Evolutionary conservation across 345 rosid species (phyloP).

Genomic region (Hypericum perforatum): DNA sequence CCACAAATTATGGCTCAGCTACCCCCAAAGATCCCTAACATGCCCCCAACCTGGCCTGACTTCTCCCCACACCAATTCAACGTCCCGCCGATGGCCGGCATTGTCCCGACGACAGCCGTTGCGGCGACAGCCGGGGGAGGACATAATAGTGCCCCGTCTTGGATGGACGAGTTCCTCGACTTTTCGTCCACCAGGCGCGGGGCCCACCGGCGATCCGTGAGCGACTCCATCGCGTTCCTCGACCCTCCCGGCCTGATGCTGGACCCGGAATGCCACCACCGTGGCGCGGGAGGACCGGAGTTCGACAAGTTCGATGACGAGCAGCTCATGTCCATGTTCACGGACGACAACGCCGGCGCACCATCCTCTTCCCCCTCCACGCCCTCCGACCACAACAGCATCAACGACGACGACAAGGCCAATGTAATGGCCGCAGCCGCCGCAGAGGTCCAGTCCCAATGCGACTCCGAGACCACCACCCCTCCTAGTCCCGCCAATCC

Average conservation of each 20-base stretch:
- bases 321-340: conserved; percentile 27
- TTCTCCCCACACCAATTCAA: conserved; percentile 33
- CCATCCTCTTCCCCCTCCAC: conserved; percentile 19
- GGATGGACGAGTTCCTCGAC: conserved; percentile 29
- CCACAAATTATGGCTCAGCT: conserved; percentile 57
- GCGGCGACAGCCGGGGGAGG: conserved; percentile 16
- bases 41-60: conserved; percentile 65
- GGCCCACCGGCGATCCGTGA: conserved; percentile 21
- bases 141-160: conserved; percentile 11
- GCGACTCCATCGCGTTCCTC: conserved; percentile 26
- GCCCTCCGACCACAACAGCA: conserved; percentile 25
- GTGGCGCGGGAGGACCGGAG: conserved; percentile 11
- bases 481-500: conserved; percentile 4
- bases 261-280: conserved; percentile 3
- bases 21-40: conserved; percentile 86
- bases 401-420: conserved; percentile 24
- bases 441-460: conserved; percentile 19
- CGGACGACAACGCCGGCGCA: conserved; percentile 14
- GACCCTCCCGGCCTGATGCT: conserved; percentile 22
- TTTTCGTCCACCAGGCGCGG: conserved; percentile 25
- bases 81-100: conserved; percentile 14
- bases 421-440: conserved; percentile 4
- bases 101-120: conserved; percentile 6
- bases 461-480: conserved; percentile 12
- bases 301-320: conserved; percentile 26